phyloP scores from a whole-genome alignment of 208 protist species.

The Wallacemonas sp. region DNA sequence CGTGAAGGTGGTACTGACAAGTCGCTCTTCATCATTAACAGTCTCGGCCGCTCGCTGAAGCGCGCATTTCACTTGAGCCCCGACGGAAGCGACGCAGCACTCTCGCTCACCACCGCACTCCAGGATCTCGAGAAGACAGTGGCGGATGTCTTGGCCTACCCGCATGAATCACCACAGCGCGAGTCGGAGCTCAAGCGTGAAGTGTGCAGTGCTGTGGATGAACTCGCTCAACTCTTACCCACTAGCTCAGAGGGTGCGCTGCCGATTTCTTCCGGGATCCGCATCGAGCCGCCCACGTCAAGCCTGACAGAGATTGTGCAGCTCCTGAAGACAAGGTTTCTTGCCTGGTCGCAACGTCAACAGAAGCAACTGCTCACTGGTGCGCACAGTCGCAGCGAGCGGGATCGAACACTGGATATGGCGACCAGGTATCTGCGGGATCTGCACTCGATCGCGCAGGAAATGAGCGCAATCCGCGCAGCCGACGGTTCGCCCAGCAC shows the following conservation, averaged over 20 bases:
- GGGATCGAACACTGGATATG: conserved; percentile 27
- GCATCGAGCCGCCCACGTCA: conserved; percentile 60
- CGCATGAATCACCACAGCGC: conserved; percentile 33
- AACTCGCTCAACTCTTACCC: conserved; percentile 72
- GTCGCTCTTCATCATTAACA: conserved; percentile 17
- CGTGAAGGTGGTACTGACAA: conserved; percentile 11
- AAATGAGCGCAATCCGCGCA: not conserved
- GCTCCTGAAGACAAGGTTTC: conserved; percentile 52
- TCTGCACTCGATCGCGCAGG: not conserved
- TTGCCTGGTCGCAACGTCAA: conserved; percentile 50
- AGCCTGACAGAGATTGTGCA: conserved; percentile 70
- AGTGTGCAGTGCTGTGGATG: conserved; percentile 40
- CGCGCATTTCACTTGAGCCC: conserved; percentile 5
- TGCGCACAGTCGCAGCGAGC: conserved; percentile 31
- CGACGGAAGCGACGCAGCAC: not conserved
- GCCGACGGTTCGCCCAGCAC: not conserved
- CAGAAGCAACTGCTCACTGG: conserved; percentile 50
- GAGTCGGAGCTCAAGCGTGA: conserved; percentile 27
- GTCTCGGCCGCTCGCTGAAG: conserved; percentile 10
- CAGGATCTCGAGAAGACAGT: conserved; percentile 31
- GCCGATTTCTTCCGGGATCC: conserved; percentile 17
- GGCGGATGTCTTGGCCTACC: conserved; percentile 28
- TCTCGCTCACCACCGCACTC: not conserved
- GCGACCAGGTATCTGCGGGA: conserved; percentile 24
- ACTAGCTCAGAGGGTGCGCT: conserved; percentile 17